Evolutionary conservation across 1,284 basidiomycete genomes (phyloP).

Genomic region (Inonotus obliquus): DNA sequence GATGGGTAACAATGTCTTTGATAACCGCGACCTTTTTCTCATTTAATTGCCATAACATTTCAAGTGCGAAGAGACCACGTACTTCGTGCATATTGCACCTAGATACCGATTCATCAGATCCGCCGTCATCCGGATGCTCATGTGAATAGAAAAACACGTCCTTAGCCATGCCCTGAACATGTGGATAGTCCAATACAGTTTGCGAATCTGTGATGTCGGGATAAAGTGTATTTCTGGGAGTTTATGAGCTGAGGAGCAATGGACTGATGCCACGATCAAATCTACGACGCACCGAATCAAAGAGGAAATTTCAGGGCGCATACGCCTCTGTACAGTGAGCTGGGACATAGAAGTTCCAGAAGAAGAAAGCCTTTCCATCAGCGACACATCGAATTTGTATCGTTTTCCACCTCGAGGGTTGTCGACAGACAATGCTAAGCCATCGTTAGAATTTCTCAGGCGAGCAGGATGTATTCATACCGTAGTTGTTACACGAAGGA

Average conservation of each 20-base stretch:
- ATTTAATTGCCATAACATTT: neutral
- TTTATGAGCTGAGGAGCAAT: neutral
- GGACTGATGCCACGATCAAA: neutral
- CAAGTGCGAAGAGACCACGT: neutral
- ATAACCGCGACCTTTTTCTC: slow-evolving; percentile 63
- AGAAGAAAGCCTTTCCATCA: slow-evolving; percentile 43
- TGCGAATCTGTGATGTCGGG: slow-evolving; percentile 52
- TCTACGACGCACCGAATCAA: slow-evolving; percentile 31
- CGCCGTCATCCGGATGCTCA: slow-evolving; percentile 46
- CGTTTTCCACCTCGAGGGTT: slow-evolving; percentile 31
- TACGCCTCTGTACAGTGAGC: slow-evolving; percentile 38
- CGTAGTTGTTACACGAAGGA: slow-evolving; percentile 59
- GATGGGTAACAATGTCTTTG: slow-evolving; percentile 61
- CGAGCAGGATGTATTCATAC: slow-evolving; percentile 37
- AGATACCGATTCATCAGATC: slow-evolving; percentile 50
- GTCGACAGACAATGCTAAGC: slow-evolving; percentile 37
- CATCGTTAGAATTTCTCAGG: neutral
- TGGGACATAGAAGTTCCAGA: slow-evolving; percentile 38
- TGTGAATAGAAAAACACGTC: slow-evolving; percentile 61
- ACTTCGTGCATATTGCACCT: slow-evolving; percentile 69
- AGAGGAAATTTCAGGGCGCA: slow-evolving; percentile 40
- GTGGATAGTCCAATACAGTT: slow-evolving; percentile 43
- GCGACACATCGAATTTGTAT: slow-evolving; percentile 41
- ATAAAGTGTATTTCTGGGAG: slow-evolving; percentile 51
- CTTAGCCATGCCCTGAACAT: slow-evolving; percentile 52